These are phyloP conservation scores for Penicillium janthinellum DNA, from an alignment of 2,329 filamentous ascomycete species.

Conservation along the genomic window DNA sequence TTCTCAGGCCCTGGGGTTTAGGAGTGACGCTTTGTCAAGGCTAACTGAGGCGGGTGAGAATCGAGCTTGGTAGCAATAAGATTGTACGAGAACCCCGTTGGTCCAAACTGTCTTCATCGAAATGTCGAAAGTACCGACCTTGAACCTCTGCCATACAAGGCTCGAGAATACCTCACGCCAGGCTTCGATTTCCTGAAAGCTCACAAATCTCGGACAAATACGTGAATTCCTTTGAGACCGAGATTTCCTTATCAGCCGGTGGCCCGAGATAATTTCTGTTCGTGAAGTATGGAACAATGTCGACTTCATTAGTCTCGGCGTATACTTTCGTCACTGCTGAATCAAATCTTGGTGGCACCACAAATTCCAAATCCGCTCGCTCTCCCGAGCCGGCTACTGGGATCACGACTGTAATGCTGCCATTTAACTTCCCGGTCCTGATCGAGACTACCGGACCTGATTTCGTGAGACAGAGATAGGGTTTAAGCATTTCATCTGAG, in stretches of 20 bases:
- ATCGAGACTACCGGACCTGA: not conserved
- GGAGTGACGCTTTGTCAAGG: no score
- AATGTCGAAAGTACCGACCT: no score
- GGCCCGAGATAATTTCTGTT: not conserved
- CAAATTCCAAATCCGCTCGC: slow-evolving; percentile 12
- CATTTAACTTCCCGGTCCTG: slow-evolving; percentile 6
- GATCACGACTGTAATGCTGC: slow-evolving; percentile 14
- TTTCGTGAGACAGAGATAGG: slow-evolving; percentile 8
- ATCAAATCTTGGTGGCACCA: slow-evolving; percentile 9
- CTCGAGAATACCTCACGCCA: not conserved
- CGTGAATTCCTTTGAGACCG: slow-evolving; percentile 6
- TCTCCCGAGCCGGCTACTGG: slow-evolving; percentile 16
- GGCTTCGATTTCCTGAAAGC: slow-evolving; percentile 5
- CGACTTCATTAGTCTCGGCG: slow-evolving; percentile 8
- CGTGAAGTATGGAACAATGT: slow-evolving; percentile 5
- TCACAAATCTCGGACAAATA: slow-evolving; percentile 6
- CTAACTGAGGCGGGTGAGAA: no score
- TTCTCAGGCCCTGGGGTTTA: no score
- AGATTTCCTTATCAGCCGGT: not conserved
- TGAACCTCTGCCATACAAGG: no score
- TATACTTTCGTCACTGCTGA: slow-evolving; percentile 1
- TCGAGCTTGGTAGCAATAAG: no score
- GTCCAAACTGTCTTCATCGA: no score
- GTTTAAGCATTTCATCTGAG: slow-evolving; percentile 6
- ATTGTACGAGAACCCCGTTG: no score